Evolutionary conservation across 2,329 filamentous ascomycete species (phyloP).

Genomic region (Fusarium heterosporum): DNA sequence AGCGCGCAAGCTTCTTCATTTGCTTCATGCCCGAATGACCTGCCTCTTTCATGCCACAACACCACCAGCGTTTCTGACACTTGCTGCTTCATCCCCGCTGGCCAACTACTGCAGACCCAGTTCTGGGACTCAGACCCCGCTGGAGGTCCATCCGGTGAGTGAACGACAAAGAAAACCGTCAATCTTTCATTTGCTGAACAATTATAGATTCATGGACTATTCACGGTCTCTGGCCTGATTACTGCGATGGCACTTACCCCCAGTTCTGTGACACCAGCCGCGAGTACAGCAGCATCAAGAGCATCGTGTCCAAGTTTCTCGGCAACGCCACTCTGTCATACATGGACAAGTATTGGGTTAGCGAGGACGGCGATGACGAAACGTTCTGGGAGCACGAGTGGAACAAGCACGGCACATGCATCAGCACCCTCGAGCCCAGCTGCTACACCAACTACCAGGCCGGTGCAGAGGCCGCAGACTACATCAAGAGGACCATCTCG

Average conservation of each 20-base stretch:
- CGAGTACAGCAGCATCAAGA: conserved; percentile 73
- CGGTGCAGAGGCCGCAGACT: conserved; percentile 75
- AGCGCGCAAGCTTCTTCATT: conserved; percentile 17
- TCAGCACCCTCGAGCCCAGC: conserved; percentile 73
- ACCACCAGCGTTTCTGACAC: conserved; percentile 69
- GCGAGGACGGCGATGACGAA: conserved; percentile 72
- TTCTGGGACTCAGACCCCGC: conserved; percentile 79
- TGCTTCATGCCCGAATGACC: conserved; percentile 34
- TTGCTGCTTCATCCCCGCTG: conserved; percentile 80
- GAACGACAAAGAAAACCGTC: rapidly evolving
- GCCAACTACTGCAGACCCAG: conserved; percentile 78
- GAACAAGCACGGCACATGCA: conserved; percentile 80
- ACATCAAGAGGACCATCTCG: conserved; percentile 73
- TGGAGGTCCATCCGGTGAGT: conserved; percentile 64
- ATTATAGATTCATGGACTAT: conserved; percentile 76
- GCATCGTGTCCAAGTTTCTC: conserved; percentile 67
- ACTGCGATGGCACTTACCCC: conserved; percentile 78
- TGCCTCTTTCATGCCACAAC: conserved; percentile 65
- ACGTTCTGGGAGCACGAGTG: conserved; percentile 81
- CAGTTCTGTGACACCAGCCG: conserved; percentile 72
- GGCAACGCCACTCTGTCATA: conserved; percentile 69
- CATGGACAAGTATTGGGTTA: conserved; percentile 80
- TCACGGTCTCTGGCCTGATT: conserved; percentile 75
- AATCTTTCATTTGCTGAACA: not conserved
- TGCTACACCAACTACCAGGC: conserved; percentile 74